phyloP scores from a whole-genome alignment of 176 grass and related monocot species.

The Pharus latifolius region DNA sequence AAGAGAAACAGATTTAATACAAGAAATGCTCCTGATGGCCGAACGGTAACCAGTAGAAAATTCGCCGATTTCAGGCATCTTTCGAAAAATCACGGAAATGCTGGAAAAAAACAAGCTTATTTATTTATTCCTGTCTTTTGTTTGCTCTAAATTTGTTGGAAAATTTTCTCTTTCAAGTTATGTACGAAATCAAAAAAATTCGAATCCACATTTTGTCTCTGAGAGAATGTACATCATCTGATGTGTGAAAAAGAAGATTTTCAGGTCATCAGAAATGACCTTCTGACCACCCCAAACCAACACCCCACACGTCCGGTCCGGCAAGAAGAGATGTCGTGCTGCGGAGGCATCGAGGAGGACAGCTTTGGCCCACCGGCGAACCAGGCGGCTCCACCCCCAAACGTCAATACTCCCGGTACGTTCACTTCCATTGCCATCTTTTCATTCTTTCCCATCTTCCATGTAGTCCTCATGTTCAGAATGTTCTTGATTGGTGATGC shows the following conservation, averaged over 20 bases:
- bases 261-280: constrained; percentile 33
- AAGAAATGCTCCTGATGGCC: no score
- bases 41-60: no score
- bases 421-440: neutral
- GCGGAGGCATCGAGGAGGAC: constrained; percentile 75
- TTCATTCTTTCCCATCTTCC: neutral
- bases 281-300: constrained; percentile 33
- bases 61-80: no score
- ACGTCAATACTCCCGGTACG: constrained; percentile 52
- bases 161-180: no score
- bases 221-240: neutral
- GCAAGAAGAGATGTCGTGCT: constrained; percentile 66
- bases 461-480: neutral
- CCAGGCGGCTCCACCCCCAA: constrained; percentile 65
- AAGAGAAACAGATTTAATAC: no score
- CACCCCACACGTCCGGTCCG: constrained; percentile 16
- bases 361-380: constrained; percentile 68
- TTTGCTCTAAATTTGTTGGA: no score
- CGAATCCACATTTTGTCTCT: neutral
- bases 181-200: no score
- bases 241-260: neutral
- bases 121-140: no score
- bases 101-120: no score
- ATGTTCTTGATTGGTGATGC: neutral
- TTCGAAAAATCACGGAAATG: no score